Evolutionary conservation across 2,329 filamentous ascomycete genomes (phyloP), one percentile per base, ranked within the genome.

Genomic region (Claviceps sp.): DNA sequence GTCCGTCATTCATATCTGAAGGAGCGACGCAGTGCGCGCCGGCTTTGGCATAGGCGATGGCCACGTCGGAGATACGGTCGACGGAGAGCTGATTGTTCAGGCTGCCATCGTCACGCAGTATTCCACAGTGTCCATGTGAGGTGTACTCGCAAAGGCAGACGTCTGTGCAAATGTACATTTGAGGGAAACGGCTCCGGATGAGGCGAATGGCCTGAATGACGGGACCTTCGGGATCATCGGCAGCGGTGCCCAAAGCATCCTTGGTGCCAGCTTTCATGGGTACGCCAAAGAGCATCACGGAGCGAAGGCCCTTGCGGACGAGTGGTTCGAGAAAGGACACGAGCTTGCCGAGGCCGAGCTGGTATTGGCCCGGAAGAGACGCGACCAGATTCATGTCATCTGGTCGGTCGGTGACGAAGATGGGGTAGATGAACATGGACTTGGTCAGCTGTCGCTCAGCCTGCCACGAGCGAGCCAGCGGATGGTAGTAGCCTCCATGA

Each of bases 141-240:
- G 93, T 98, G 72, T 98, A 98, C 71, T 98, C 93, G 78, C 93
- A 98, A 7, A 98, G 83, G 65, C 93, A 97, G 53, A 98, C 93
- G 65, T 98, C 93, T 54, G 85, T 82, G 58, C 85, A 83, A 61
- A 98, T 88, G 72, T 94, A 97, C 54, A 98, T 78, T 55, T 88
- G 82, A 2, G 93, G 93, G 69, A 96, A 97, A 40, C 82, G 77
- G 57, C 86, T 80, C 59, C 88, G 85, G 52, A 98, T 77, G 34
- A 96, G 77, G 49, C 85, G 85, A 63, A 97, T 96, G 47, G 81
- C 79, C 61, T 82, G 82, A 60, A 97, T 94, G 49, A 97, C 93
- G 17, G 93, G 93, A 39, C 93, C 93, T 57, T 87, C 77, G 38
- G 91, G 90, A 65, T 97, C 91, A 66, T 97, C 93, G 60, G 93